Evolutionary conservation across 371 early-diverging fungal genomes (phyloP), one percentile per base, ranked within the genome.

Genomic region (Choanephora cucurbitarum): DNA sequence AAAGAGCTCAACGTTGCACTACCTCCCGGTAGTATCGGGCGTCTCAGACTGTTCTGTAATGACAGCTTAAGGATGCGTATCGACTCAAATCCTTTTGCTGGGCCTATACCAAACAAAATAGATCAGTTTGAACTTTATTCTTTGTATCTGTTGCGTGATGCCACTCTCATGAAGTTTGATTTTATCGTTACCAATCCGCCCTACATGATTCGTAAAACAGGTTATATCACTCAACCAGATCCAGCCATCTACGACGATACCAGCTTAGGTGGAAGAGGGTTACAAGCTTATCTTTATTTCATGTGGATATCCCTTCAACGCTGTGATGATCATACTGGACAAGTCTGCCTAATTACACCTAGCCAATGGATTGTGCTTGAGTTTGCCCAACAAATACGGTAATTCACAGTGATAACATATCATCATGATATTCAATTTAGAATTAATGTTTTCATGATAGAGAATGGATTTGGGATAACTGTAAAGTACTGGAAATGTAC

Each of bases 171-270:
- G 11, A 79, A 73, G 43, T 81, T 84, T 49, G 77, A 81, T 50
- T 86, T 67, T 52, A 80, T 84, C 42, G 84, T 84, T 18, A 83
- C 84, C 22, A 86, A 86, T 53, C 86, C 86, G n/a, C 86, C 86
- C 6, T 86, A 86, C 52, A 82, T 84, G 82, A 86, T 84, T 15
- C 66, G 86, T 19, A 84, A 83, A 39, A 86, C 83, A 0, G 86
- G 86, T 0, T 80, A 78, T 5, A 76, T 84, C 9, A 72, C 83
- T 9, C 76, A 72, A 9, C 81, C 86, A 1, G 86, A 86, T 44
- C 69, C 79, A 5, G 62, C 66, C 2, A 59, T 86, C 3, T 86
- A 81, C 41, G 84, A 86, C 54, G 72, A 72, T 51, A 47, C 53
- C 3, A 67, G 73, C 9, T 44, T 86, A 4, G 83, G 80, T 0